Evolutionary conservation across 768 basidiomycete genomes (phyloP), one percentile per base, ranked within the genome.

Genomic region (Suillus decipiens): DNA sequence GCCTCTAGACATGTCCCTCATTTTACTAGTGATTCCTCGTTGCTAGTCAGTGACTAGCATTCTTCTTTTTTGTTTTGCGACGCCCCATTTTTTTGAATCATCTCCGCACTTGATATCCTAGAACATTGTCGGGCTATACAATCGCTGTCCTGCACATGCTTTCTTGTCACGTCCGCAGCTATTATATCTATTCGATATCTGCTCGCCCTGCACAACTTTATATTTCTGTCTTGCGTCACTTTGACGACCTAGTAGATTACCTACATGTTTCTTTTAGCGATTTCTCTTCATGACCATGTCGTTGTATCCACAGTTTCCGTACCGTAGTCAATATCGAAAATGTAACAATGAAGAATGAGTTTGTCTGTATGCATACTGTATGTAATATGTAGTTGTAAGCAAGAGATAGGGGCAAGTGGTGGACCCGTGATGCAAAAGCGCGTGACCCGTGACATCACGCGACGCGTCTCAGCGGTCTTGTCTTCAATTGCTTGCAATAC

Each of bases 391-490:
- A 5, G 8, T 24, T 5, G 11, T 37, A 28, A 28, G 48, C 14
- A 15, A 50, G 45, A 47, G 50, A 31, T 8, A 50, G 28, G 50
- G 51, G 6, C 11, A n/a, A n/a, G n/a, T n/a, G n/a, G n/a, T n/a
- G n/a, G n/a, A n/a, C n/a, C n/a, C 24, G 56, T 57, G 37, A 41
- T 34, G 3, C 39, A 36, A 47, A 61, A 31, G 28, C 19, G 47
- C 64, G 71, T 73, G 66, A 75, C 69, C 22, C 22, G 71, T 76
- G 75, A 73, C 68, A 59, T 69, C 62, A 78, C 72, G 68, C 71
- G 71, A 74, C 72, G 70, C 67, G 72, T 64, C 41, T 17, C 15
- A n/a, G 2, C 14, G 3, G 33, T 24, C 28, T 34, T 34, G 39
- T 31, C 24, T n/a, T 22, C 14, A 33, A 33, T 33, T 37, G 31